Base-by-base conservation (phyloP, 225 moss, liverwort and hornwort genomes). In the Physcomitrium patens region DNA sequence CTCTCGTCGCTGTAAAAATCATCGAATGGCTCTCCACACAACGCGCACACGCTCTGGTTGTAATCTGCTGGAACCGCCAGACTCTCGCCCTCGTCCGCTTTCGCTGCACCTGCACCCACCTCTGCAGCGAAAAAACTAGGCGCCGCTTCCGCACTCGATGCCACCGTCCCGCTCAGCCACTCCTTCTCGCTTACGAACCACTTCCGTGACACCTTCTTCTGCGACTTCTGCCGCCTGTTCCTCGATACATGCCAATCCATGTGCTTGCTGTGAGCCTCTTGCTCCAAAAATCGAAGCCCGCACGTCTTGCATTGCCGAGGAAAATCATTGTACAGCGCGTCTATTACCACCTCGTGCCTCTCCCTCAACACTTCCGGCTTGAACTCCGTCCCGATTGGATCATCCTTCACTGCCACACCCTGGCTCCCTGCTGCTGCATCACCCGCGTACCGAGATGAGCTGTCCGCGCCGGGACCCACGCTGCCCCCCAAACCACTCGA, bases 171-270 rank as follows among this genome's bases (percentile, higher is more conserved):
- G 67, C 93, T 95, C 13, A 99, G 83, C 99, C 99, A 99, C 69
- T 95, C 85, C 76, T 95, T 95, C 55, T 83, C 83, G 83, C 89
- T 93, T 48, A 95, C 93, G 80, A 95, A 99, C 99, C 99, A 99
- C 86, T 95, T 99, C 80, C 99, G 82, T 47, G 99, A 99, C 37
- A 93, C 86, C 76, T 95, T 99, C 83, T 99, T 99, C 63, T 90
- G 93, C 12, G 95, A 89, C 83, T 93, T 99, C 77, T 95, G 95
- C 23, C 95, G 82, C 50, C 99, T 86, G 54, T 99, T 99, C 83
- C 95, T 90, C 9, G 93, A 95, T 26, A 99, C 99, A 67, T 99
- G 99, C 99, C 99, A 99, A 46, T 99, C 99, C 99, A 99, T 99
- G 76, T 99, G 99, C 86, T 90, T 93, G 83, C 99, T 99, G 73